These are phyloP conservation scores for Leucogyrophana mollusca DNA, from an alignment of 768 basidiomycete genomes.

Conservation along the genomic window DNA sequence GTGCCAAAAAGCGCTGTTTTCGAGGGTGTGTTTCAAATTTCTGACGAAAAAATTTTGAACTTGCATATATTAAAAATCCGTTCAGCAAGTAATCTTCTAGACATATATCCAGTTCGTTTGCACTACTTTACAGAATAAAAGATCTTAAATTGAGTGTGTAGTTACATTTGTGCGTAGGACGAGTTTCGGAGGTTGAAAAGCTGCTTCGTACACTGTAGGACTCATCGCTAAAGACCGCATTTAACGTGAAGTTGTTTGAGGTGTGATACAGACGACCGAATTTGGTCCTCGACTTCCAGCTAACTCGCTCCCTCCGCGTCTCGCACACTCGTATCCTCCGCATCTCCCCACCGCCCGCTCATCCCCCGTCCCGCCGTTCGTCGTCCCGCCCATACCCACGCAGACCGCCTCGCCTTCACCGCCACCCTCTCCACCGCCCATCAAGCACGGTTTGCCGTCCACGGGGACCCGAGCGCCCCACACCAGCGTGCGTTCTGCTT, in stretches of 20 bases:
- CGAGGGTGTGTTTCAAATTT: conserved; percentile 1
- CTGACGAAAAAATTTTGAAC: background rate
- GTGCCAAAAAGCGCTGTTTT: background rate
- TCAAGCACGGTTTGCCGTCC: conserved; percentile 70
- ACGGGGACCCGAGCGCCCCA: too few species aligned
- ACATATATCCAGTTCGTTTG: background rate
- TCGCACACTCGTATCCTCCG: too few species aligned
- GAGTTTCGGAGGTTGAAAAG: conserved; percentile 3
- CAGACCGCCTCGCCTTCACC: too few species aligned
- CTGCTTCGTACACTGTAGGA: conserved; percentile 1
- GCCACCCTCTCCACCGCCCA: conserved; percentile 64
- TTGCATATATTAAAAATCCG: background rate
- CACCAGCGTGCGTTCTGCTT: too few species aligned
- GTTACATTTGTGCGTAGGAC: background rate
- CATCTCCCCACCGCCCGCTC: too few species aligned
- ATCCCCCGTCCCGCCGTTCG: too few species aligned
- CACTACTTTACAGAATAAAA: background rate
- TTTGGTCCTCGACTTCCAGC: too few species aligned
- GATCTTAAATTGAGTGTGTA: background rate
- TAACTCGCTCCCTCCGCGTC: too few species aligned
- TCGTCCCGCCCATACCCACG: conserved; percentile 54
- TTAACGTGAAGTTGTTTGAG: too few species aligned
- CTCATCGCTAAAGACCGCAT: too few species aligned
- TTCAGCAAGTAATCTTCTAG: conserved; percentile 1
- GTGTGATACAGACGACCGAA: too few species aligned